Evolutionary conservation across 202 grass and related monocot species (phyloP), one percentile per base, ranked within the genome.

Genomic region (Carex arenaria): DNA sequence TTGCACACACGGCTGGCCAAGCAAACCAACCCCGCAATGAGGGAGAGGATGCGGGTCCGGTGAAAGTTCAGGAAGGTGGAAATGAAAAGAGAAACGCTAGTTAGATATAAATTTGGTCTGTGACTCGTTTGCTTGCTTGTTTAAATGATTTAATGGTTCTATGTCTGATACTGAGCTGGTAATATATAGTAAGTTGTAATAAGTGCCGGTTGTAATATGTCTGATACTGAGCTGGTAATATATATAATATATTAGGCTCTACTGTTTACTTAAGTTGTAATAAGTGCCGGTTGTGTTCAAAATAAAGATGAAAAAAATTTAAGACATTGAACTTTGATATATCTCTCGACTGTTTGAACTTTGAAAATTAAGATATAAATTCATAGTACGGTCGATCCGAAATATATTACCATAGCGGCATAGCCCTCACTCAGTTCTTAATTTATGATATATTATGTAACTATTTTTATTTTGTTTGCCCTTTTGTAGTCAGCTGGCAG

Each of bases 101-200:
- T 64, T 65, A 45, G 34, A 20, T 61, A 7, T 60, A 12, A 49
- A 32, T 77, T 34, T 77, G 28, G 72, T 56, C 23, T 57, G 23
- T 76, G 28, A 55, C 17, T 22, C 17, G 1, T 62, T 80, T 45
- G 59, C 10, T 13, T 80, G 47, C 40, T n/a, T 31, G 22, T 78
- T 61, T 61, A 10, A 10, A 34, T 80, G 11, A 30, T 61, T 42
- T 40, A 61, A 4, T 45, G 77, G 54, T 22, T 80, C 47, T 45
- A 14, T 49, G 32, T 15, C 11, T 80, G 36, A 63, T 42, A 64
- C 20, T 64, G n/a, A 64, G n/a, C 26, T 65, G 22, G 13, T 63
- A 80, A 80, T 80, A 80, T 80, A 22, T 61, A 63, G 59, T 17
- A 4, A 63, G 32, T 36, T 63, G 23, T 80, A 42, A 64, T 80